A percentile compares a stretch with the other conserved stretches of the same genome.
Conservation (phyloP, 768 basidiomycete genomes). For the Tylopilus balloui region DNA sequence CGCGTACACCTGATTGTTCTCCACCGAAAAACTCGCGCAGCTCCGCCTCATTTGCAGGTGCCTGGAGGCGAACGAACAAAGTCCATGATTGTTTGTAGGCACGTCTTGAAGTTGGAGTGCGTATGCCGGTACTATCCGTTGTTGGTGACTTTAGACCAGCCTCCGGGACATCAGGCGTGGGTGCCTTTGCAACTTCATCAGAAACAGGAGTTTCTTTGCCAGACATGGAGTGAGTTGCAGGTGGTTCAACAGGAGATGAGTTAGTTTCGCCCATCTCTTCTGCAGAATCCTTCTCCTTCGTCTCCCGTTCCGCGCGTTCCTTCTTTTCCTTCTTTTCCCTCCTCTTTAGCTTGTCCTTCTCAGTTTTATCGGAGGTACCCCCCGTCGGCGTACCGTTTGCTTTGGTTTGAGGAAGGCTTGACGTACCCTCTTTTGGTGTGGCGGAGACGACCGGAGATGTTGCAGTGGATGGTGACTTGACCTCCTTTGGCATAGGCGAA, state of each 20-base stretch:
- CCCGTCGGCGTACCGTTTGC: slow-evolving; percentile 31
- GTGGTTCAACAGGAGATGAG: slow-evolving; percentile 21
- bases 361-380: slow-evolving; percentile 43
- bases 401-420: slow-evolving; percentile 31
- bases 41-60: slow-evolving; percentile 55
- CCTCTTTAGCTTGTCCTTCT: slow-evolving; percentile 54
- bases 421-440: slow-evolving; percentile 35
- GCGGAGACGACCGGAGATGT: slow-evolving; percentile 32
- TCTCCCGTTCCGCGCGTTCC: slow-evolving; percentile 43
- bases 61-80: slow-evolving; percentile 68
- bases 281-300: slow-evolving; percentile 36
- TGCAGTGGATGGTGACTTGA: slow-evolving; percentile 34
- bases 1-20: slow-evolving; percentile 59
- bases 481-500: slow-evolving; percentile 28
- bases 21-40: slow-evolving; percentile 75
- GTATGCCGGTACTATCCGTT: slow-evolving; percentile 55
- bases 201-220: slow-evolving; percentile 37
- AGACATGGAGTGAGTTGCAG: slow-evolving; percentile 29
- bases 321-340: slow-evolving; percentile 63
- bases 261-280: slow-evolving; percentile 33
- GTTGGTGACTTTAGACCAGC: slow-evolving; percentile 49
- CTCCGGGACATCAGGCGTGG: slow-evolving; percentile 26
- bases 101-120: slow-evolving; percentile 68
- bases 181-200: slow-evolving; percentile 22
- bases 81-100: slow-evolving; percentile 77